Conservation (phyloP, 2,329 filamentous ascomycete species). For the Xylaria arbuscula region DNA sequence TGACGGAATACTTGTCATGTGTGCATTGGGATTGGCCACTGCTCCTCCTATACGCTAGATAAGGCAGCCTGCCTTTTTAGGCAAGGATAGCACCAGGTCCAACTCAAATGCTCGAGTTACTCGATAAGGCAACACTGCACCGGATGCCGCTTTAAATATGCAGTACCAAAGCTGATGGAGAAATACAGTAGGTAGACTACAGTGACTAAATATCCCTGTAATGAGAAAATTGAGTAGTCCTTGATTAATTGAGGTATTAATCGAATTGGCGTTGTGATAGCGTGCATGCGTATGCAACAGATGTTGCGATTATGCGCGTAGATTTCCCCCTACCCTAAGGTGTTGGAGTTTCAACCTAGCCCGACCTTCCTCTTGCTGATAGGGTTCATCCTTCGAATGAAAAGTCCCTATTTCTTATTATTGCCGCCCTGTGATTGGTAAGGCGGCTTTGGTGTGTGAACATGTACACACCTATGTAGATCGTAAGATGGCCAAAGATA, state of each 20-base stretch:
- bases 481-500: no score
- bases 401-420: background rate
- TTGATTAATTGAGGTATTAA: constrained; percentile 3
- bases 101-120: constrained; percentile 13
- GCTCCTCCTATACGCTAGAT: constrained; percentile 25
- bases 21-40: constrained; percentile 26
- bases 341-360: background rate
- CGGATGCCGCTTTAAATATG: constrained; percentile 18
- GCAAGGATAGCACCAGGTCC: constrained; percentile 14
- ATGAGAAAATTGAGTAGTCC: background rate
- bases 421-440: constrained; percentile 17
- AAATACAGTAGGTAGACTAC: background rate
- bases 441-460: no score
- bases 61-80: constrained; percentile 37
- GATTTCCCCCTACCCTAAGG: background rate
- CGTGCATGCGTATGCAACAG: constrained; percentile 7
- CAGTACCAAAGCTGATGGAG: background rate
- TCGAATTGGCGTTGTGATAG: no score
- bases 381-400: constrained; percentile 6
- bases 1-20: constrained; percentile 29
- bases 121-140: constrained; percentile 6
- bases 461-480: background rate
- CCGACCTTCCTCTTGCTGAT: constrained; percentile 16
- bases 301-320: constrained; percentile 11
- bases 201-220: background rate